A percentile compares a stretch with the other conserved stretches of the same genome.
Evolutionary conservation across 2,329 filamentous ascomycete genomes (phyloP).

Genomic region (Apiospora arundinis): DNA sequence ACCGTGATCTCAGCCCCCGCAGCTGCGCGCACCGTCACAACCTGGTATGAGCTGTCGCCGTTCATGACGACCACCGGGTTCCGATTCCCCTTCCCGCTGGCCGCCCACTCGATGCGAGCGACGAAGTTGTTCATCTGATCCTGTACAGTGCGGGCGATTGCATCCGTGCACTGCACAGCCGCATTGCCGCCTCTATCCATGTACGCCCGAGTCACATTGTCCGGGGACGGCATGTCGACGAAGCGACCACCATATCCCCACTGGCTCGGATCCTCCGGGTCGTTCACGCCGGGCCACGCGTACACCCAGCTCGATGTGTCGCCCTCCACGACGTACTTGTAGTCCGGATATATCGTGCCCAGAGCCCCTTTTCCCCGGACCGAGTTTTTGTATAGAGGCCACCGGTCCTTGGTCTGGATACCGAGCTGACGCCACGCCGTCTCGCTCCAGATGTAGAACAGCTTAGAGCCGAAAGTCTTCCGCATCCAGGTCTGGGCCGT

Average conservation of each 20-base stretch:
- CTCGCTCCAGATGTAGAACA: slow-evolving; percentile 13
- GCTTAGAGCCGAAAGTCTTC: background rate
- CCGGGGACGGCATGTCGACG: background rate
- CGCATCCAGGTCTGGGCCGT: slow-evolving; percentile 13
- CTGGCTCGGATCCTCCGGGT: slow-evolving; percentile 12
- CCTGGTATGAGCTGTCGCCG: background rate
- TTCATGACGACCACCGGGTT: background rate
- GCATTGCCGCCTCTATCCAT: background rate
- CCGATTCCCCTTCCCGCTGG: background rate
- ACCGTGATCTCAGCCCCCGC: background rate
- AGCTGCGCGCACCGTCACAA: background rate
- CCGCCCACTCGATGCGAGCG: background rate
- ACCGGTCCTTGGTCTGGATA: background rate
- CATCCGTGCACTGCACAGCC: background rate
- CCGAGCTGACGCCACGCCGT: background rate
- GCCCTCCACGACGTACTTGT: slow-evolving; percentile 13
- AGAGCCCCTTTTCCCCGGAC: slow-evolving; percentile 1
- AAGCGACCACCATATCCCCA: slow-evolving; percentile 5
- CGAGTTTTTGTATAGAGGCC: background rate
- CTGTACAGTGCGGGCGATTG: background rate
- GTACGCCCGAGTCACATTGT: background rate
- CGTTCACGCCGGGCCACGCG: background rate
- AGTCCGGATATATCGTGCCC: slow-evolving; percentile 12
- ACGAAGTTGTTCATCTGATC: slow-evolving; percentile 18
- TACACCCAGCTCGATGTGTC: slow-evolving; percentile 13